Conservation (phyloP, 805 yeast genomes). For the Teunomyces gatunensis region DNA sequence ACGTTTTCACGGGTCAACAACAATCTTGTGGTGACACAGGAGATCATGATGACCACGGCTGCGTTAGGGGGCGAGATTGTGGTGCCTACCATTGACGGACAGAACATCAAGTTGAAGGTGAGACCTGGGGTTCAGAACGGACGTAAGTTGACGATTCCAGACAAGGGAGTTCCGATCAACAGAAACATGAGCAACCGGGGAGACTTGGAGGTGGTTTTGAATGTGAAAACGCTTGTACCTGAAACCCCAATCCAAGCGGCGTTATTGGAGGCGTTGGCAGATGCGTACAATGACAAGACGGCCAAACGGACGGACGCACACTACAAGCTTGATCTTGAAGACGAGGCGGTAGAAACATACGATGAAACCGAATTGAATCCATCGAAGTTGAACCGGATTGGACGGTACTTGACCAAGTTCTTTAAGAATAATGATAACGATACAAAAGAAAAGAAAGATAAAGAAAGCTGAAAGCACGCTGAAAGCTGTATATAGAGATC, state of each 20-base stretch:
- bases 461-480: too few relatives aligned
- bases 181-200: slow-evolving; percentile 61
- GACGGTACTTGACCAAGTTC: slow-evolving; percentile 24
- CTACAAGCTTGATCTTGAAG: slow-evolving; percentile 34
- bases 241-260: slow-evolving; percentile 82
- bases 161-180: slow-evolving; percentile 79
- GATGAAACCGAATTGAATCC: slow-evolving; percentile 40
- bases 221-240: slow-evolving; percentile 71
- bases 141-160: slow-evolving; percentile 70
- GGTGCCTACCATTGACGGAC: slow-evolving; percentile 89
- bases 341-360: slow-evolving; percentile 20
- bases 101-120: slow-evolving; percentile 69
- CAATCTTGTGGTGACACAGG: slow-evolving; percentile 62
- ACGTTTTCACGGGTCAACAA: slow-evolving; percentile 56
- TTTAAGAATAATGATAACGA: slow-evolving; percentile 16
- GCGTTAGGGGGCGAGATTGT: slow-evolving; percentile 89
- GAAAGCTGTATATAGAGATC: background rate
- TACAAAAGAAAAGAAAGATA: slow-evolving; percentile 2
- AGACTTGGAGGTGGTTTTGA: slow-evolving; percentile 70
- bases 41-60: slow-evolving; percentile 91
- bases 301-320: slow-evolving; percentile 68
- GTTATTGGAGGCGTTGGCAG: slow-evolving; percentile 90
- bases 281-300: slow-evolving; percentile 72
- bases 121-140: slow-evolving; percentile 84
- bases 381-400: slow-evolving; percentile 20